A percentile compares a stretch with the other conserved stretches of the same genome.
phyloP scores from a whole-genome alignment of 164 flowering plant species.

The Magnolia kwangsiensis region DNA sequence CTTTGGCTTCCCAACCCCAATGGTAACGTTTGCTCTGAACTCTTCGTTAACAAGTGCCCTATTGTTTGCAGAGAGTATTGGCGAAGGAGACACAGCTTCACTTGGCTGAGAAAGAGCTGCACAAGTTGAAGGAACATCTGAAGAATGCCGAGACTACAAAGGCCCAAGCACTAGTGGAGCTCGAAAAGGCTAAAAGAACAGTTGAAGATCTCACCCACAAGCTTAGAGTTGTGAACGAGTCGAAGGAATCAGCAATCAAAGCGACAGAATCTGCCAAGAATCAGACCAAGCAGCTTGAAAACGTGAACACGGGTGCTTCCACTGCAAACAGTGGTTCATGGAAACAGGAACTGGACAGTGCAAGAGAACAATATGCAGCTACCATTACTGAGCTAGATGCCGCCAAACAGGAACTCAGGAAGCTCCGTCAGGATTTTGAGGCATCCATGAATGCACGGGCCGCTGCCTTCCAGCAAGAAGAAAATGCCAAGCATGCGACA shows the following conservation, averaged over 20 bases:
- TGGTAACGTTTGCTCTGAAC: background rate
- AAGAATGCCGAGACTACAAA: slow-evolving; percentile 72
- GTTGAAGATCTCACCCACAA: slow-evolving; percentile 60
- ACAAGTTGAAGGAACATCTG: slow-evolving; percentile 70
- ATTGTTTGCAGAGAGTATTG: slow-evolving; percentile 57
- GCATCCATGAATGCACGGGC: slow-evolving; percentile 49
- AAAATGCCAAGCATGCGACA: slow-evolving; percentile 51
- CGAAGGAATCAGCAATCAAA: slow-evolving; percentile 56
- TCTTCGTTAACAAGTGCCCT: background rate
- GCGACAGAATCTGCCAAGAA: slow-evolving; percentile 58
- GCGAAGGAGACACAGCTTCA: slow-evolving; percentile 86
- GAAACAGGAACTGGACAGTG: slow-evolving; percentile 50
- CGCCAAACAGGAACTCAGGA: slow-evolving; percentile 71
- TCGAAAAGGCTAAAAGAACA: slow-evolving; percentile 66
- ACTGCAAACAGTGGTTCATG: slow-evolving; percentile 28
- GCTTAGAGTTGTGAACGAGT: slow-evolving; percentile 48
- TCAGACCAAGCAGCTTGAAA: slow-evolving; percentile 55
- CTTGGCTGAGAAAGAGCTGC: slow-evolving; percentile 70
- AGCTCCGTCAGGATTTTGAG: slow-evolving; percentile 60
- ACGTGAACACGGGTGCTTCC: slow-evolving; percentile 25
- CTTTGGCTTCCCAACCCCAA: background rate
- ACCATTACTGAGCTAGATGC: slow-evolving; percentile 61
- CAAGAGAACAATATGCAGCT: slow-evolving; percentile 49
- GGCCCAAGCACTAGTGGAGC: slow-evolving; percentile 65
- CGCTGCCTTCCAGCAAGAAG: slow-evolving; percentile 50